A percentile compares a stretch with the other conserved stretches of the same genome.
These are phyloP conservation scores for Pyrenochaeta sp. DNA, from an alignment of 2,329 filamentous ascomycete genomes.

Conservation along the genomic window DNA sequence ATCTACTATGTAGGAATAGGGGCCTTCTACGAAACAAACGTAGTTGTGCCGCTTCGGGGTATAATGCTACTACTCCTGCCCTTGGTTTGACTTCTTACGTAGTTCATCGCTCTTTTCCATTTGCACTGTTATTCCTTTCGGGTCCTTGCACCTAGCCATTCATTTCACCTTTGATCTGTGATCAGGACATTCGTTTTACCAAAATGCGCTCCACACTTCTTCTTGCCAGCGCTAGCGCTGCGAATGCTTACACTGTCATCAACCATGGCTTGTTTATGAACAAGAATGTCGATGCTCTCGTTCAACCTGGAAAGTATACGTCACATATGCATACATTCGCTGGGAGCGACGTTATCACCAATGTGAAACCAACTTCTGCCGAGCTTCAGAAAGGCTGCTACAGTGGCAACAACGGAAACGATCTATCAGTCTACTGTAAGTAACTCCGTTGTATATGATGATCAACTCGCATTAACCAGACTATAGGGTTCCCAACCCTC, in stretches of 20 bases:
- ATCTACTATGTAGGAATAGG: too few species aligned
- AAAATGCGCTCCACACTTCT: constrained; percentile 8
- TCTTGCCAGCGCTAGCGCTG: constrained; percentile 8
- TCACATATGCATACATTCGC: constrained; percentile 51
- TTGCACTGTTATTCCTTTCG: neutral
- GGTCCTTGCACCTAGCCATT: neutral
- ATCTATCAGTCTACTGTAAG: constrained; percentile 52
- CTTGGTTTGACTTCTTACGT: neutral
- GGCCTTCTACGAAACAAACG: too few species aligned
- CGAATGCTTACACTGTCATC: constrained; percentile 15
- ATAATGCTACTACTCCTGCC: too few species aligned
- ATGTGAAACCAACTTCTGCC: constrained; percentile 35
- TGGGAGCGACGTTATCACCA: constrained; percentile 47
- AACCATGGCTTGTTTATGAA: constrained; percentile 40
- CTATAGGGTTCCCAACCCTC: constrained; percentile 50
- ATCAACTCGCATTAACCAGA: neutral
- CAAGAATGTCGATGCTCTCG: constrained; percentile 51
- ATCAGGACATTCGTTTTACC: constrained; percentile 11
- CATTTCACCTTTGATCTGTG: constrained; percentile 4
- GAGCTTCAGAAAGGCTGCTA: constrained; percentile 51
- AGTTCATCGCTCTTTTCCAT: neutral
- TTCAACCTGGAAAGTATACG: constrained; percentile 43
- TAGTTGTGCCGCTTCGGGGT: too few species aligned
- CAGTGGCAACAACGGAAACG: constrained; percentile 52
- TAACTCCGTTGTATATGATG: neutral